phyloP scores from a whole-genome alignment of 2,329 filamentous ascomycete genomes.

The Colletotrichum gloeosporioides region DNA sequence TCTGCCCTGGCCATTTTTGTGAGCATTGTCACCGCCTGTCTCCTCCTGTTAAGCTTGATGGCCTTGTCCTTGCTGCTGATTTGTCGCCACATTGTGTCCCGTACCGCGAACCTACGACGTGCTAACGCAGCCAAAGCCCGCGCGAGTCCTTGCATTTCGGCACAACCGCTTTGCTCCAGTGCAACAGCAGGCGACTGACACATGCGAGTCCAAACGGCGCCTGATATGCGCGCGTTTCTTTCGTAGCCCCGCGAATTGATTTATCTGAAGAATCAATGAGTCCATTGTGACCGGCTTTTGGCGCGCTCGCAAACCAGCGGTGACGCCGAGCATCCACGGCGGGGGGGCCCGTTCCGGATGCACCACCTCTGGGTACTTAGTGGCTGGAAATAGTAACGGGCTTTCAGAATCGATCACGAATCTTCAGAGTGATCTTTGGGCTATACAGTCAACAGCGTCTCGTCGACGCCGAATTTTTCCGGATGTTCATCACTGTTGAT shows the following conservation, averaged over 20 bases:
- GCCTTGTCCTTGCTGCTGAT: background rate
- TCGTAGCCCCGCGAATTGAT: background rate
- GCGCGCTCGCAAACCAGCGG: background rate
- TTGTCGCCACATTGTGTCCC: background rate
- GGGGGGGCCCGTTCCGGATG: slow-evolving; percentile 5
- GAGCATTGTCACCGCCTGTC: background rate
- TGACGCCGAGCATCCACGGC: slow-evolving; percentile 8
- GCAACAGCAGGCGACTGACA: background rate
- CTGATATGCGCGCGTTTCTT: background rate
- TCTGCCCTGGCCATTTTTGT: background rate
- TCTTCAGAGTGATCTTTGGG: background rate
- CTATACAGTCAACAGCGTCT: background rate
- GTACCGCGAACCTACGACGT: background rate
- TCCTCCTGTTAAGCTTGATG: background rate
- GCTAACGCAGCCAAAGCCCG: background rate
- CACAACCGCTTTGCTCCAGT: background rate
- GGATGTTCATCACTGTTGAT: background rate
- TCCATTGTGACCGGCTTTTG: background rate
- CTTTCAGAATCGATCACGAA: background rate
- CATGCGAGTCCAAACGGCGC: background rate
- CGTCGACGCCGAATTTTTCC: background rate
- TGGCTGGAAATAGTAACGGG: background rate
- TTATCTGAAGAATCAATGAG: background rate
- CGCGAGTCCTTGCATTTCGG: background rate
- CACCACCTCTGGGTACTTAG: background rate